A percentile compares a stretch with the other conserved stretches of the same genome.
Conservation (phyloP, 1,139 yeast genomes). For the Groenewaldozyma sp. region DNA sequence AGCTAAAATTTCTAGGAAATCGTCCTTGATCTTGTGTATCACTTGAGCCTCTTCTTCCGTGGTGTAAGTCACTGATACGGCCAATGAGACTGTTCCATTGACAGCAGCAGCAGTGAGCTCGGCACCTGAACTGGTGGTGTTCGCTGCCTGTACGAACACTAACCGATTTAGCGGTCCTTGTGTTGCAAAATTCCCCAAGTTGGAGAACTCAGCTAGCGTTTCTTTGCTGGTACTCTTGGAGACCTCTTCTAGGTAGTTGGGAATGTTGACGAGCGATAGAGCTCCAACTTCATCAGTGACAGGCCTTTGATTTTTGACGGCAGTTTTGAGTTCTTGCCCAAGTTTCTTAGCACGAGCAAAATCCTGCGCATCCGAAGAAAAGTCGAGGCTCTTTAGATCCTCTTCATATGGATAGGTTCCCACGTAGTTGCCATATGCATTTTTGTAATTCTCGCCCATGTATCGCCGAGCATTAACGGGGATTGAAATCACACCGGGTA, state of each 20-base stretch:
- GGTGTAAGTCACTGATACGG: too few relatives aligned
- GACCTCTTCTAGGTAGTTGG: conserved; percentile 11
- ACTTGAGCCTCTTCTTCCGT: too few relatives aligned
- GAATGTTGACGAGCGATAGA: conserved; percentile 10
- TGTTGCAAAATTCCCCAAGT: conserved; percentile 14
- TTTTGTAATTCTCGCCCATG: conserved; percentile 1
- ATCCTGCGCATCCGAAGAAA: too few relatives aligned
- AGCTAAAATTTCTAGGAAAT: too few relatives aligned
- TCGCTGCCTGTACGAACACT: conserved; percentile 12
- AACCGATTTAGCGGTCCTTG: conserved; percentile 3
- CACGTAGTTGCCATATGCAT: conserved; percentile 15
- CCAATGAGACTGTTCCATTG: not conserved
- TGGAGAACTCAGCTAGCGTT: conserved; percentile 16
- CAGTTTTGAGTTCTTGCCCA: too few relatives aligned
- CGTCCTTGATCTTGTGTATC: too few relatives aligned
- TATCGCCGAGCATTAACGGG: conserved; percentile 19
- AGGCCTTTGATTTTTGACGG: too few relatives aligned
- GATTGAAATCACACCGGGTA: conserved; percentile 9
- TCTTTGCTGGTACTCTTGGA: conserved; percentile 10
- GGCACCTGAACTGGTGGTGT: conserved; percentile 8
- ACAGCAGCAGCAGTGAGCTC: conserved; percentile 9
- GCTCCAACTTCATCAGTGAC: conserved; percentile 6
- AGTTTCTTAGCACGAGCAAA: too few relatives aligned
- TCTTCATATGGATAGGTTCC: too few relatives aligned
- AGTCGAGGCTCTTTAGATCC: too few relatives aligned